Evolutionary conservation across 2,329 filamentous ascomycete species (phyloP).

Genomic region (Ophiostoma himal-ulmi): DNA sequence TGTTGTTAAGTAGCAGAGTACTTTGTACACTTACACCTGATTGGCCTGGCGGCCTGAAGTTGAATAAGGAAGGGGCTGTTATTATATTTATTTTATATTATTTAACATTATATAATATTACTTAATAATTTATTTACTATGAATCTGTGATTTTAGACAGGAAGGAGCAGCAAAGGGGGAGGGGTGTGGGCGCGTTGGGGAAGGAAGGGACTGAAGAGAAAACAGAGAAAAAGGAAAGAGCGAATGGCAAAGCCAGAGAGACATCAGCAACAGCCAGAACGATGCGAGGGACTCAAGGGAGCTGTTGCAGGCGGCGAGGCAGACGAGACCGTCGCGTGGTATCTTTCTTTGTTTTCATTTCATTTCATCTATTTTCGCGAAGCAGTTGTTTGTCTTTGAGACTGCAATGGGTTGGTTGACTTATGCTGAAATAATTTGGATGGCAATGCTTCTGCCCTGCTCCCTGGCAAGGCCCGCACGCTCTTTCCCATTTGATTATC

Average conservation of each 20-base stretch:
- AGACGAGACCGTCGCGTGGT: not conserved
- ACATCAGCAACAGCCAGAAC: not conserved
- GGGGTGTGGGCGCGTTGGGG: conserved; percentile 10
- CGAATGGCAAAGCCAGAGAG: not conserved
- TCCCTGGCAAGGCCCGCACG: not conserved
- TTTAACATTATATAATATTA: not conserved
- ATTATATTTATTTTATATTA: not conserved
- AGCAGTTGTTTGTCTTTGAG: not conserved
- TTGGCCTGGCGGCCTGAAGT: conserved; percentile 17
- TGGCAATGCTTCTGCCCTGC: not conserved
- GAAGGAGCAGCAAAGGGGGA: conserved; percentile 10
- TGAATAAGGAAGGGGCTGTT: conserved; percentile 19
- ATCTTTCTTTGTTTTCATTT: not conserved
- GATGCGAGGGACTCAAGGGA: not conserved
- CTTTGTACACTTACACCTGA: conserved; percentile 23
- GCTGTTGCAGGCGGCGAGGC: not conserved
- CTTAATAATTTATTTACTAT: not conserved
- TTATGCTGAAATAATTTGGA: not conserved
- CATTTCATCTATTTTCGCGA: not conserved
- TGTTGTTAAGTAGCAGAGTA: conserved; percentile 17
- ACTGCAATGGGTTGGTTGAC: not conserved
- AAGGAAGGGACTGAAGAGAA: not conserved
- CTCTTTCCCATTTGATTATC: conserved; percentile 5
- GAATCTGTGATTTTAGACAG: not conserved
- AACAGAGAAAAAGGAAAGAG: not conserved